Base-by-base conservation (phyloP, 805 yeast genomes). In the Debaryomyces maramus region DNA sequence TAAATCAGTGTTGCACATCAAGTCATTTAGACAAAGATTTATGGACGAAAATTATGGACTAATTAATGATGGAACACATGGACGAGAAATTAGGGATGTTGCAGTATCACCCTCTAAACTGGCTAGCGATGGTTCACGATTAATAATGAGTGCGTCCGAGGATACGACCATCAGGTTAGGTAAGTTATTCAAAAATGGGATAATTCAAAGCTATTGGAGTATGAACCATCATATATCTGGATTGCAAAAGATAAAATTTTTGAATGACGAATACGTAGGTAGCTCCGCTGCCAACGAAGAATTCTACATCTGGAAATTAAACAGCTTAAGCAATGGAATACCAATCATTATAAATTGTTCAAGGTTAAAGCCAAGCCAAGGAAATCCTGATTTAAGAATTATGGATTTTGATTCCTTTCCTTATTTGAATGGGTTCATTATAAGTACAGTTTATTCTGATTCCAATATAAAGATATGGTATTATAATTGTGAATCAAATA, bases 161-260 rank as follows among this genome's bases (percentile, higher is more conserved):
- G 99, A 93, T 55, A 85, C 97, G 0, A 76, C 88, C 0, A 63
- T 93, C 4, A 75, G 78, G 43, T 47, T 91, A n/a, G 76, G 82
- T 5, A 61, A 54, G 13, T 38, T 78, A 4, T 34, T 44, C 19
- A 15, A 36, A 0, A 50, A 53, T 15, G 88, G 88, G 1, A 43
- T 49, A 0, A 46, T 85, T 2, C 51, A 54, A 6, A 72, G 70
- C 26, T 63, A 61, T 22, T 80, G 88, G 83, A 73, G 85, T 3
- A 72, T 83, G 55, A 77, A 91, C 58, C 78, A 80, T 41, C 99
- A 93, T 58, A 84, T 88, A 3, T 88, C 97, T 2, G 98, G 98
- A 1, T 62, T 93, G 34, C 98, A 91, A 58, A 75, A 78, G 16
- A 73, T 86, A 11, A 79, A 78, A 41, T 78, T 87, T 39, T 67